These are phyloP conservation scores for Nyssa sinensis DNA, from an alignment of 148 eudicot genomes.

Conservation along the genomic window DNA sequence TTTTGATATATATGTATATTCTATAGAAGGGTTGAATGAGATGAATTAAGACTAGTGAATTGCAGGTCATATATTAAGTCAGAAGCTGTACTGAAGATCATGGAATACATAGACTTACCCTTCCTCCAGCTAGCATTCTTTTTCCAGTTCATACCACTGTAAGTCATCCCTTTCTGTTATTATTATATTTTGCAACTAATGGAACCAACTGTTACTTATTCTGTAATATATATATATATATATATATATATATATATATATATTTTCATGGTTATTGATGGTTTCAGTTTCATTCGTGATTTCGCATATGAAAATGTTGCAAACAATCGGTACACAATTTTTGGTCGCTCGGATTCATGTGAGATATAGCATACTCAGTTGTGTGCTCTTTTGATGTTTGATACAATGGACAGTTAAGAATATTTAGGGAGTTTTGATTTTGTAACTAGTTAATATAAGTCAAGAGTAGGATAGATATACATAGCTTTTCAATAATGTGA, in stretches of 20 bases:
- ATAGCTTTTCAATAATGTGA: neutral
- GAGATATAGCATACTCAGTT: slow-evolving; percentile 42
- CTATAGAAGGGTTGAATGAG: neutral
- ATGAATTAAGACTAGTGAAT: slow-evolving; percentile 5
- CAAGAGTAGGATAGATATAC: neutral
- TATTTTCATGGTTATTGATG: slow-evolving; percentile 4
- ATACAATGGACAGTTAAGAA: neutral
- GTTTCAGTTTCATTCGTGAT: slow-evolving; percentile 83
- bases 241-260: neutral
- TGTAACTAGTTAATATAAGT: neutral
- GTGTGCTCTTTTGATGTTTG: neutral
- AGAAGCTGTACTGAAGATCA: slow-evolving; percentile 94
- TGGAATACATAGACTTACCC: slow-evolving; percentile 92
- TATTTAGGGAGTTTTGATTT: neutral
- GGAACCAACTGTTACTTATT: neutral
- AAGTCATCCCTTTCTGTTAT: slow-evolving; percentile 19
- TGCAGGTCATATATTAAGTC: slow-evolving; percentile 86
- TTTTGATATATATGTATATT: neutral
- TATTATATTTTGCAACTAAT: neutral
- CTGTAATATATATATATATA: neutral
- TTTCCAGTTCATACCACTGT: slow-evolving; percentile 77
- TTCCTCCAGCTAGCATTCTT: slow-evolving; percentile 89
- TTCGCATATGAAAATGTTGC: slow-evolving; percentile 90
- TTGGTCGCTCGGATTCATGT: slow-evolving; percentile 92
- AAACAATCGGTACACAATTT: slow-evolving; percentile 75